phyloP scores from a whole-genome alignment of 495 filamentous ascomycete species.

The Sporormia fimetaria region DNA sequence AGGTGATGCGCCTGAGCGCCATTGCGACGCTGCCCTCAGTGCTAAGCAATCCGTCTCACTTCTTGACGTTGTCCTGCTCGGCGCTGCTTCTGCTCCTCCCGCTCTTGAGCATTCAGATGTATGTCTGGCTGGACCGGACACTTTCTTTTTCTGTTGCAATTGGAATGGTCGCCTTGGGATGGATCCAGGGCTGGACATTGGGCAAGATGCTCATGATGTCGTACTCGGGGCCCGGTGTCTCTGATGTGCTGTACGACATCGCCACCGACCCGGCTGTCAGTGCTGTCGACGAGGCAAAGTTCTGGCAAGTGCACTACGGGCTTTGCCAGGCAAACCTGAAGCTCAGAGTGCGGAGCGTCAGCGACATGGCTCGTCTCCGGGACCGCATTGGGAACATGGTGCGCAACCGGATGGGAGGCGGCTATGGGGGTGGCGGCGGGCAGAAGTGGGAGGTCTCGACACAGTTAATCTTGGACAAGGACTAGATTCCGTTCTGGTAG shows the following conservation, averaged over 20 bases:
- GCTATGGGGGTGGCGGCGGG: constrained; percentile 65
- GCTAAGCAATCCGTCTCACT: constrained; percentile 83
- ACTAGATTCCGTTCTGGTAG: no score
- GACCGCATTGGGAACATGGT: constrained; percentile 67
- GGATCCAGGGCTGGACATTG: constrained; percentile 68
- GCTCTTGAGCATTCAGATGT: constrained; percentile 61
- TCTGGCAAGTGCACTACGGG: constrained; percentile 98
- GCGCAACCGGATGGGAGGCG: constrained; percentile 74
- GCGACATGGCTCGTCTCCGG: constrained; percentile 54
- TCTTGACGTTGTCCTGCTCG: constrained; percentile 80
- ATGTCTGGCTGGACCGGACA: constrained; percentile 67
- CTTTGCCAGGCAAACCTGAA: constrained; percentile 92
- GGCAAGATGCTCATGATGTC: constrained; percentile 93
- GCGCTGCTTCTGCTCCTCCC: constrained; percentile 72
- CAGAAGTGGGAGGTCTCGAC: constrained; percentile 74
- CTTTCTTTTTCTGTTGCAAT: constrained; percentile 69
- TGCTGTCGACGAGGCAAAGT: constrained; percentile 73
- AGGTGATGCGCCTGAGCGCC: constrained; percentile 65
- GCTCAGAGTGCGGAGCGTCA: constrained; percentile 54
- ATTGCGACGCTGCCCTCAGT: constrained; percentile 72
- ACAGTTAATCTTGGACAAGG: constrained; percentile 33
- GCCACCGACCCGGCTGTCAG: constrained; percentile 64
- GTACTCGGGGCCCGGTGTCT: constrained; percentile 56
- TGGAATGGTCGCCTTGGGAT: constrained; percentile 77
- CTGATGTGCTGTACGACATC: constrained; percentile 71